Conservation (phyloP, 805 yeast species). For the Barnettozyma siamensis region DNA sequence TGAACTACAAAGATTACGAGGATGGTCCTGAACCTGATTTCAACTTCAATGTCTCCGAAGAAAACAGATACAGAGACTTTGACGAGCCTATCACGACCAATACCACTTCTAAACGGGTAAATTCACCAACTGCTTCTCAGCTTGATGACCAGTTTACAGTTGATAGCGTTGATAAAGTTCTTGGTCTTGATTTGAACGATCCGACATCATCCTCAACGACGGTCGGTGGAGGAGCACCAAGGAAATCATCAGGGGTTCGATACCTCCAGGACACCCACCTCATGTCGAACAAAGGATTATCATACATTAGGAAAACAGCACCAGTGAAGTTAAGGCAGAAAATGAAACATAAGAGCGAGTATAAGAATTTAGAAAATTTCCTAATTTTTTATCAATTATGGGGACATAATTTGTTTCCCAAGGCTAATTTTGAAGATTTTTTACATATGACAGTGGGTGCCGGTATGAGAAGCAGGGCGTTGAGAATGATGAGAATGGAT, state of each 20-base stretch:
- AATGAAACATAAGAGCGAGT: constrained; percentile 36
- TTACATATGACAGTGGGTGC: constrained; percentile 45
- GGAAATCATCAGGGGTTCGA: not conserved
- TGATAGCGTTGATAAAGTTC: constrained; percentile 6
- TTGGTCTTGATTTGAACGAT: constrained; percentile 8
- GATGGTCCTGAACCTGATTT: constrained; percentile 2
- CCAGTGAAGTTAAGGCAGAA: constrained; percentile 20
- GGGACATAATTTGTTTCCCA: constrained; percentile 75
- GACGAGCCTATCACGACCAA: not conserved
- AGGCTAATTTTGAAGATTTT: constrained; percentile 72
- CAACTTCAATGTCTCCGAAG: not conserved
- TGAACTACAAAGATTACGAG: not conserved
- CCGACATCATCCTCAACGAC: too few species aligned
- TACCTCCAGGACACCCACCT: constrained; percentile 49
- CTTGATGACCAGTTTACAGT: not conserved
- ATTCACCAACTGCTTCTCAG: not conserved
- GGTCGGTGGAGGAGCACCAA: not conserved
- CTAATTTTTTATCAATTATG: constrained; percentile 60
- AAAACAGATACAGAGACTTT: not conserved
- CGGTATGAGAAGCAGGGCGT: constrained; percentile 37
- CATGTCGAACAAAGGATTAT: constrained; percentile 49
- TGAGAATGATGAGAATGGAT: constrained; percentile 37
- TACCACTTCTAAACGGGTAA: not conserved
- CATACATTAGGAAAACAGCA: constrained; percentile 37
- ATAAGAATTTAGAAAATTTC: constrained; percentile 42